Base-by-base conservation (phyloP, 768 basidiomycete genomes). In the Porphyrellus cyaneotinctus region DNA sequence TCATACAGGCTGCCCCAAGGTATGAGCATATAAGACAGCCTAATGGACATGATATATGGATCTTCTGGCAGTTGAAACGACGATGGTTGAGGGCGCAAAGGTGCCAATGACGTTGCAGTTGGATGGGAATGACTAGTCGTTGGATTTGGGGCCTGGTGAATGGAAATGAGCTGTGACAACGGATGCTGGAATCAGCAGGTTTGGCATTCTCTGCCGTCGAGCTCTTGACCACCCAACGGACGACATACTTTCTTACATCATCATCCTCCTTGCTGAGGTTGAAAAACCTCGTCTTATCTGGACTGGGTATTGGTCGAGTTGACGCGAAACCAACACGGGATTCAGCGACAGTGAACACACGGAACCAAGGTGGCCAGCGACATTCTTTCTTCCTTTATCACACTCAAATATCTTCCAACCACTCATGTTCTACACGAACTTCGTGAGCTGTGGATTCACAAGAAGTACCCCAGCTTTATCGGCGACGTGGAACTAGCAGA, bases 241-340 rank as follows among this genome's bases (percentile, higher is more conserved):
- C 85, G 60, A 97, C 95, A 72, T 95, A 97, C 76, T 97, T 95
- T 76, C 91, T 84, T 54, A 99, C 95, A 77, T 98, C 95, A 67
- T 99, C 95, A 66, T 95, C 88, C 83, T 95, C 88, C 83, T 98
- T 97, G 76, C 81, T 79, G 70, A 97, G 78, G 80, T 95, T 95
- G 83, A 99, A 98, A 83, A 98, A 97, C 69, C 75, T 82, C n/a
- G n/a, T 72, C 94, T 82, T 75, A 99, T 97, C 20, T 39, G n/a
- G n/a, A n/a, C n/a, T n/a, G n/a, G n/a, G n/a, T n/a, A n/a, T n/a
- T n/a, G n/a, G n/a, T n/a, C n/a, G n/a, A n/a, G n/a, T n/a, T n/a
- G n/a, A n/a, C n/a, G n/a, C n/a, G n/a, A n/a, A n/a, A n/a, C n/a
- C n/a, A n/a, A n/a, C n/a, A n/a, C n/a, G n/a, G n/a, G n/a, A n/a